These are phyloP conservation scores for Chytriomyces hyalinus DNA, from an alignment of 192 early-diverging fungal genomes.

Conservation along the genomic window DNA sequence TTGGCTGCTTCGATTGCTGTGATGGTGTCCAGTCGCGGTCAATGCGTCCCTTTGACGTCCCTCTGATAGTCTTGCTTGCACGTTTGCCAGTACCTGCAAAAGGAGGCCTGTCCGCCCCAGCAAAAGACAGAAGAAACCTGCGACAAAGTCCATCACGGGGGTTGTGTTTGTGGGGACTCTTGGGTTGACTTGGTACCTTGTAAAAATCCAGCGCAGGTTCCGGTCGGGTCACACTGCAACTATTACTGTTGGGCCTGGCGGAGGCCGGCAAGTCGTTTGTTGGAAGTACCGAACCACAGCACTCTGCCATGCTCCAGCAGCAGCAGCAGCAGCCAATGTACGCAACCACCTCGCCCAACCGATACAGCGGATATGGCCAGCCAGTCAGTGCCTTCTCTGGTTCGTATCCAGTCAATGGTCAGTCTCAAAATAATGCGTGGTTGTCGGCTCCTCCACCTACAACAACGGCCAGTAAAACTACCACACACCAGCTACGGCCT, in stretches of 20 bases:
- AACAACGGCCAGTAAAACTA: too few relatives aligned
- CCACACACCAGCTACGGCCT: too few relatives aligned
- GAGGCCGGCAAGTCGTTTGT: neutral
- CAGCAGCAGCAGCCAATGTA: neutral
- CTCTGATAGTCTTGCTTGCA: too few relatives aligned
- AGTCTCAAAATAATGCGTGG: neutral
- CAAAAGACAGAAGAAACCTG: too few relatives aligned
- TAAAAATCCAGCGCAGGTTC: neutral
- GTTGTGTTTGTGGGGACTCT: neutral
- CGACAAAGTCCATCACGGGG: too few relatives aligned
- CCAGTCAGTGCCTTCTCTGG: neutral
- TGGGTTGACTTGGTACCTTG: neutral
- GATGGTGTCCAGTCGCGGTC: too few relatives aligned
- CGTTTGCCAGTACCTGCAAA: too few relatives aligned
- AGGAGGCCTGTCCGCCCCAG: too few relatives aligned
- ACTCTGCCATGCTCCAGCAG: neutral
- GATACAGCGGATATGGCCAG: too few relatives aligned
- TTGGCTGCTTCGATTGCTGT: too few relatives aligned
- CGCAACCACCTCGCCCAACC: neutral
- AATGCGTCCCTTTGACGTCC: too few relatives aligned
- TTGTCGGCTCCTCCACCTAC: neutral
- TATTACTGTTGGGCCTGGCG: neutral
- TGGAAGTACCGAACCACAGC: neutral
- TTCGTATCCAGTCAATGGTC: neutral
- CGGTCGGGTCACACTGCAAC: neutral